These are phyloP conservation scores for Thielaviopsis punctulata DNA, from an alignment of 2,329 filamentous ascomycete species.

Conservation along the genomic window DNA sequence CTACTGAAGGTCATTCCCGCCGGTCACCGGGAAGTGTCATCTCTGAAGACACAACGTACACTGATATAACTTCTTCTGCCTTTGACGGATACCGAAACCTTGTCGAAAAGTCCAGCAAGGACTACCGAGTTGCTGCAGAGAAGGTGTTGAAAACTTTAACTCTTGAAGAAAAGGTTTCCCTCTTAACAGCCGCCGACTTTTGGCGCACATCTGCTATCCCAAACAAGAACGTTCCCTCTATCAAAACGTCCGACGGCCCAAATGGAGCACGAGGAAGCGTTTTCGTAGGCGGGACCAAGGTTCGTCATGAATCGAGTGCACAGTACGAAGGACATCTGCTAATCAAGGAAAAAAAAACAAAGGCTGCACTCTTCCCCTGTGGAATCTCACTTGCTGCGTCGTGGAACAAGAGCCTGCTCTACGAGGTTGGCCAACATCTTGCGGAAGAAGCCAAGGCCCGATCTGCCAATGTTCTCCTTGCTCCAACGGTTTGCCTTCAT, in stretches of 20 bases:
- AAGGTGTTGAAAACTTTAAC: conserved; percentile 21
- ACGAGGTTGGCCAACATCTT: conserved; percentile 52
- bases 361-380: conserved; percentile 65
- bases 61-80: background rate
- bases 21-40: background rate
- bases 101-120: background rate
- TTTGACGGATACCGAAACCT: background rate
- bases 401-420: conserved; percentile 56
- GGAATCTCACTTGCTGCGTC: conserved; percentile 64
- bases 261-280: conserved; percentile 52
- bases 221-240: conserved; percentile 42
- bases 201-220: conserved; percentile 52
- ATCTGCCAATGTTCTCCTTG: conserved; percentile 56
- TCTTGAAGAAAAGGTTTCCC: conserved; percentile 43
- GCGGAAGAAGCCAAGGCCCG: conserved; percentile 56
- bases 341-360: conserved; percentile 11
- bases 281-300: conserved; percentile 50
- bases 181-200: conserved; percentile 46
- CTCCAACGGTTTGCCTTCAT: conserved; percentile 67
- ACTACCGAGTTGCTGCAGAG: background rate
- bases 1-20: too few species aligned
- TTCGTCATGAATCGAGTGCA: conserved; percentile 16
- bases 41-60: background rate
- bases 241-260: conserved; percentile 52
- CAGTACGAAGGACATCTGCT: conserved; percentile 3